Conservation (phyloP, 2,329 filamentous ascomycete genomes). For the Pseudogymnoascus pannorum region DNA sequence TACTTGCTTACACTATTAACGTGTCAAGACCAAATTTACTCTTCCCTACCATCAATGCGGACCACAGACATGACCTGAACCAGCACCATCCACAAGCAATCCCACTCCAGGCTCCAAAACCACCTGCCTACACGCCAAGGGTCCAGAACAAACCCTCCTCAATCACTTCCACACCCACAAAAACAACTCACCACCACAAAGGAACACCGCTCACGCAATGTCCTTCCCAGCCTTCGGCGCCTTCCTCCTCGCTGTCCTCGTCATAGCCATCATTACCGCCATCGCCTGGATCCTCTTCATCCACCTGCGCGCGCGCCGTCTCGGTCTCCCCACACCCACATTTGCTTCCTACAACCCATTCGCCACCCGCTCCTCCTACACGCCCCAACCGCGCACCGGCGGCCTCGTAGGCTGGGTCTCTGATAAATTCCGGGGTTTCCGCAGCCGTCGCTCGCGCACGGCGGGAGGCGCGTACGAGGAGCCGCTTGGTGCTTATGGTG, state of each 20-base stretch:
- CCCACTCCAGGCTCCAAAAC: background rate
- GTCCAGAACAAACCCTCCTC: background rate
- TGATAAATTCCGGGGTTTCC: conserved; percentile 55
- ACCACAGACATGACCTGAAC: background rate
- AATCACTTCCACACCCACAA: background rate
- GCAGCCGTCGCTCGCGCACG: conserved; percentile 57
- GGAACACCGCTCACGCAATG: no score
- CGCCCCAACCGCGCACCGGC: conserved; percentile 47
- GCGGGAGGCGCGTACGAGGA: conserved; percentile 67
- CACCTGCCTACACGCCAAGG: background rate
- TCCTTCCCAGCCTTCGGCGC: conserved; percentile 57
- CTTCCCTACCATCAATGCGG: background rate
- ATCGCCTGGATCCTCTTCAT: conserved; percentile 64
- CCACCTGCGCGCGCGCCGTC: conserved; percentile 62
- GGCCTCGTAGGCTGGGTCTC: conserved; percentile 68
- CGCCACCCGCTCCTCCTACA: conserved; percentile 37
- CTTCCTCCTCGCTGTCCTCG: conserved; percentile 65
- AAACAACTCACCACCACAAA: conserved; percentile 32
- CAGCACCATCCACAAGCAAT: background rate
- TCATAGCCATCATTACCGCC: conserved; percentile 50
- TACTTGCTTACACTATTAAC: background rate
- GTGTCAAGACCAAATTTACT: background rate
- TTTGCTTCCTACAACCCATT: conserved; percentile 67
- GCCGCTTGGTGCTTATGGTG: conserved; percentile 34
- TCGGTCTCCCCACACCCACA: conserved; percentile 67